Base-by-base conservation (phyloP, 768 basidiomycete genomes). In the Rhizopogon sp. region DNA sequence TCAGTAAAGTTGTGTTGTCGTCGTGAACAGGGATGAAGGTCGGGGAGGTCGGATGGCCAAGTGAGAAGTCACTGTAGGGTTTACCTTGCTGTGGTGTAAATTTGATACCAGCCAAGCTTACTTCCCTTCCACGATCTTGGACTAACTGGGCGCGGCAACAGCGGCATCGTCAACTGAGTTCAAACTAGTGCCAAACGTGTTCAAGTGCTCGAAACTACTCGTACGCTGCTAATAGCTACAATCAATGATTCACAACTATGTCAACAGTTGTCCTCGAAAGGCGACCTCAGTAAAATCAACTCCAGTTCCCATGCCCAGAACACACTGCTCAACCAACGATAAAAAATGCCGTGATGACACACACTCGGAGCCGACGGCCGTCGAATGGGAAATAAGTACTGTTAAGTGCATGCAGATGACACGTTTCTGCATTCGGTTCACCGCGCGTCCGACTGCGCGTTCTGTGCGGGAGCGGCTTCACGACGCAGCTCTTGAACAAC, bases 401-500 rank as follows among this genome's bases (percentile, higher is more conserved):
- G 25, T 25, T 33, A 22, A n/a, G n/a, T n/a, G n/a, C 33, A 22
- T 49, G 35, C 13, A 9, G 29, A 16, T 35, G 14, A 9, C 20
- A 35, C 17, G 20, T 37, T 37, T 9, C 11, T 10, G 11, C 35
- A 13, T 37, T 22, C 17, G 35, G 37, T 39, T 60, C 53, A 70
- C 47, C 72, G 64, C 11, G 58, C 67, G 46, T 72, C 61, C 40
- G 69, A 45, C 31, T 68, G 57, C 5, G 31, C 7, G 8, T 37
- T 22, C 47, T 71, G 70, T 43, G 60, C 64, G 8, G 71, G 68
- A 25, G 79, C 74, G 52, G 78, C 83, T 71, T 93, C 90, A 52
- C 86, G 76, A 53, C 90, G 78, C 17, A 94, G 81, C 67, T 93
- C 91, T 64, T 89, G 88, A 52, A 94, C 82, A 3, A 93, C 90